Conservation (phyloP, 768 basidiomycete genomes). For the Crassisporium funariophilum region DNA sequence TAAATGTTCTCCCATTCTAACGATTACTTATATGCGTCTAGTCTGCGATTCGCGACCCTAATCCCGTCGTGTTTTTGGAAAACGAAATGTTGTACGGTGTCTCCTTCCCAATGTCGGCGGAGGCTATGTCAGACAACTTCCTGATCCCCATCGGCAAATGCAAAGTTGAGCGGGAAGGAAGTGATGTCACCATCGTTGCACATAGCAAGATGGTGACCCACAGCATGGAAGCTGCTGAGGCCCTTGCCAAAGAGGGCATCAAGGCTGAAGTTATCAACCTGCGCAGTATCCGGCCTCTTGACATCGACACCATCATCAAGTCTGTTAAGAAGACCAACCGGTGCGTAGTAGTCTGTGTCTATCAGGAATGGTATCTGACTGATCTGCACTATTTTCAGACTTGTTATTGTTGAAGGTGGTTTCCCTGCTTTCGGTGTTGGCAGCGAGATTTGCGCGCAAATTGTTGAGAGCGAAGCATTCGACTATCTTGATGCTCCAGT, state of each 20-base stretch:
- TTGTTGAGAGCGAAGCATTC: conserved; percentile 96
- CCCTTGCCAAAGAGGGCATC: conserved; percentile 93
- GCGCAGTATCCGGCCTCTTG: conserved; percentile 92
- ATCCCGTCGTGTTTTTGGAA: conserved; percentile 98
- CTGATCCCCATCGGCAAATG: conserved; percentile 95
- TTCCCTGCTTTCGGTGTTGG: conserved; percentile 99
- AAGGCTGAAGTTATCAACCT: conserved; percentile 98
- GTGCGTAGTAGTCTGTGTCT: conserved; percentile 39
- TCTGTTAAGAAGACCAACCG: conserved; percentile 99
- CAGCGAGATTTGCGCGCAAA: conserved; percentile 97
- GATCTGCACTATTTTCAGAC: conserved; percentile 42
- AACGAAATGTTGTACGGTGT: conserved; percentile 99
- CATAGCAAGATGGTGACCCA: conserved; percentile 99
- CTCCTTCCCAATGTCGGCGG: conserved; percentile 93
- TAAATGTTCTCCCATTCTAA: conserved; percentile 1
- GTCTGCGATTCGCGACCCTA: conserved; percentile 97
- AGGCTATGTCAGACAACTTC: conserved; percentile 95
- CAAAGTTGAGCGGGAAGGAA: conserved; percentile 92
- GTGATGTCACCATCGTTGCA: conserved; percentile 93
- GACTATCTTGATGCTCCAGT: conserved; percentile 99
- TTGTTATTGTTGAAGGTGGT: conserved; percentile 95
- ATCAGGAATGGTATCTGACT: not conserved
- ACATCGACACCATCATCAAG: conserved; percentile 95
- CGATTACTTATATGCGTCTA: conserved; percentile 29
- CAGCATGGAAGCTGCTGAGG: conserved; percentile 91